These are phyloP conservation scores for Achaetomiella virescens DNA, from an alignment of 495 filamentous ascomycete species.

Conservation along the genomic window DNA sequence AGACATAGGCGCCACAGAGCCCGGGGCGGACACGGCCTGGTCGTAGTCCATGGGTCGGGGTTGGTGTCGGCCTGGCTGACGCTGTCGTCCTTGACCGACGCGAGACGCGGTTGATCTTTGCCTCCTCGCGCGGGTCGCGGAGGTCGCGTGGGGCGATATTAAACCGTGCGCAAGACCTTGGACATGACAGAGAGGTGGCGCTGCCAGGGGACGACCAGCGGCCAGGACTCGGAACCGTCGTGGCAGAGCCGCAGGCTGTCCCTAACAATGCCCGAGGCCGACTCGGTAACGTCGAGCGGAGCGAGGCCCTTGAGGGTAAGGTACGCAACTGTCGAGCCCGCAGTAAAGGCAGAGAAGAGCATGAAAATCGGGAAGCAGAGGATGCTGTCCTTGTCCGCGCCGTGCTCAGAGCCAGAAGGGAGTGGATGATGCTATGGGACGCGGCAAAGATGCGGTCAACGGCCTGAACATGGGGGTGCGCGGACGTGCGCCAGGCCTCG, in stretches of 20 bases:
- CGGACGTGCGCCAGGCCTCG: conserved; percentile 39
- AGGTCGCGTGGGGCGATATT: conserved; percentile 25
- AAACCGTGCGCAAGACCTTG: conserved; percentile 40
- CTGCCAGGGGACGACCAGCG: conserved; percentile 45
- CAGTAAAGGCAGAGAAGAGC: conserved; percentile 47
- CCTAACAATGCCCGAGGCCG: conserved; percentile 40
- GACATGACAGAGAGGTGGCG: conserved; percentile 46
- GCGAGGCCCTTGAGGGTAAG: conserved; percentile 45
- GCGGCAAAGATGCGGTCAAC: conserved; percentile 45
- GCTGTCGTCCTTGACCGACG: conserved; percentile 42
- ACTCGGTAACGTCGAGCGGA: conserved; percentile 40
- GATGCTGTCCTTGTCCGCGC: conserved; percentile 43
- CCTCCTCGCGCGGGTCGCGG: conserved; percentile 22
- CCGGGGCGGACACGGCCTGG: conserved; percentile 21
- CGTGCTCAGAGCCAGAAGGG: conserved; percentile 39
- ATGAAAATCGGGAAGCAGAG: conserved; percentile 48
- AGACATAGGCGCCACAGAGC: conserved; percentile 18
- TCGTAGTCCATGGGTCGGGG: conserved; percentile 44
- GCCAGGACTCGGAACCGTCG: conserved; percentile 44
- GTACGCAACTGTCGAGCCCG: conserved; percentile 45
- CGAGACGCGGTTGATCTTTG: conserved; percentile 23
- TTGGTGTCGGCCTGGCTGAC: conserved; percentile 40
- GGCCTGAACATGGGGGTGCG: conserved; percentile 32
- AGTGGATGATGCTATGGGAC: conserved; percentile 43
- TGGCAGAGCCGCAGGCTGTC: conserved; percentile 44